These are phyloP conservation scores for Euphorbia celastroides DNA, from an alignment of 441 rosid species.

Conservation along the genomic window DNA sequence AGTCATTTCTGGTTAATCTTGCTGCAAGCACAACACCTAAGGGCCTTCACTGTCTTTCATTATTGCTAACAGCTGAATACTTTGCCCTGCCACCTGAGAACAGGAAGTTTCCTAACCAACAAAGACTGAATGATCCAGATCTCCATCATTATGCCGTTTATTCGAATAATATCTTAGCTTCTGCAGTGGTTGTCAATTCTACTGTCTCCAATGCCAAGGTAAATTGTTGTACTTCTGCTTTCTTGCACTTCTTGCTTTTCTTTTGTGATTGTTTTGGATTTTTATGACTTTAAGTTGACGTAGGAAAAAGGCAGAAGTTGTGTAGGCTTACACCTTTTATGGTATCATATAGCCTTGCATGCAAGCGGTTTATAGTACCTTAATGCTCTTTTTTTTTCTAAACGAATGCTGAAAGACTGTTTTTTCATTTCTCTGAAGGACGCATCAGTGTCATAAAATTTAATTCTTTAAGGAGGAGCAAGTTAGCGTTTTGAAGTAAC, in stretches of 20 bases:
- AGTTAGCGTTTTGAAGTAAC: background rate
- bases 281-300: background rate
- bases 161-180: slow-evolving; percentile 79
- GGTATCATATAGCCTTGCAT: background rate
- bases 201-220: slow-evolving; percentile 72
- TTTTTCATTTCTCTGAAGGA: background rate
- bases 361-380: background rate
- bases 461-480: background rate
- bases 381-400: background rate
- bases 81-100: slow-evolving; percentile 59
- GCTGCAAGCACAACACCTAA: slow-evolving; percentile 85
- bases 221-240: slow-evolving; percentile 17
- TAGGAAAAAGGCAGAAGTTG: background rate
- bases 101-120: slow-evolving; percentile 63
- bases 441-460: background rate
- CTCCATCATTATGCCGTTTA: slow-evolving; percentile 73
- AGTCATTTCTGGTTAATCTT: slow-evolving; percentile 61
- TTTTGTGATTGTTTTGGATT: background rate
- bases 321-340: background rate
- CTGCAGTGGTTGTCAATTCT: slow-evolving; percentile 85
- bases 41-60: slow-evolving; percentile 86
- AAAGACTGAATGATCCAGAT: slow-evolving; percentile 42
- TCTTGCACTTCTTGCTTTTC: background rate
- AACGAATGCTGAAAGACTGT: background rate
- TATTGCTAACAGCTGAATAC: slow-evolving; percentile 80